Percentiles rank a stretch among this genome's conserved stretches.
Conservation (phyloP, 768 basidiomycete genomes). For the Tulasnella calospora region DNA sequence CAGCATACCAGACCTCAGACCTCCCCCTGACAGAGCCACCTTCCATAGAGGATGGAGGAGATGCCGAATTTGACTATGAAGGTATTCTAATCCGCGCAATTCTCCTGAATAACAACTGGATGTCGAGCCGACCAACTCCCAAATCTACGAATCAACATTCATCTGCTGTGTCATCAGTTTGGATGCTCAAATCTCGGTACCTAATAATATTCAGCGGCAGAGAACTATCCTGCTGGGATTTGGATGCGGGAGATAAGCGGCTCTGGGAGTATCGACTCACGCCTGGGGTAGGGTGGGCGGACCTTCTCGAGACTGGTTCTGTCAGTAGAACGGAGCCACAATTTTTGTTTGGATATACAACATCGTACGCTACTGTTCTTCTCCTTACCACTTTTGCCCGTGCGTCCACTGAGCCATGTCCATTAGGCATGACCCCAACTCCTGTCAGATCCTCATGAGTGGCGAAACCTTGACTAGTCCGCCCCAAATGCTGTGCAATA, state of each 20-base stretch:
- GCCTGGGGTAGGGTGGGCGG: not conserved
- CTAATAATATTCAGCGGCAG: not conserved
- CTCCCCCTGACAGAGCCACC: conserved; percentile 3
- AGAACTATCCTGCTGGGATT: conserved; percentile 19
- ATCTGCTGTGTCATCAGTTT: not conserved
- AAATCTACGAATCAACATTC: not conserved
- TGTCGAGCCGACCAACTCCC: not conserved
- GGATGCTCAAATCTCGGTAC: conserved; percentile 18
- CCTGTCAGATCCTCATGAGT: not conserved
- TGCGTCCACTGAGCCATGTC: not conserved
- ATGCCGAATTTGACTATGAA: conserved; percentile 14
- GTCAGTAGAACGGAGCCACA: not conserved
- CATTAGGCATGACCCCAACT: not conserved
- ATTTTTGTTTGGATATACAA: not conserved
- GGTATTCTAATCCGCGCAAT: conserved; percentile 1
- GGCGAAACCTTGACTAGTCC: not conserved
- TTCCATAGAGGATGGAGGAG: not conserved
- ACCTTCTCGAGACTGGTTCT: not conserved
- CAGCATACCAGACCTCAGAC: not conserved
- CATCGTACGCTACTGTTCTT: not conserved
- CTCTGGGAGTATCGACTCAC: not conserved
- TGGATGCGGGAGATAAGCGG: not conserved
- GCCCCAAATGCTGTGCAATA: not conserved
- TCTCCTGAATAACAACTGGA: conserved; percentile 11
- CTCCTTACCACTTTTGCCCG: not conserved